Evolutionary conservation across 352 stramenopile genomes (phyloP), one percentile per base, ranked within the genome.

Genomic region (Phytophthora kernoviae): DNA sequence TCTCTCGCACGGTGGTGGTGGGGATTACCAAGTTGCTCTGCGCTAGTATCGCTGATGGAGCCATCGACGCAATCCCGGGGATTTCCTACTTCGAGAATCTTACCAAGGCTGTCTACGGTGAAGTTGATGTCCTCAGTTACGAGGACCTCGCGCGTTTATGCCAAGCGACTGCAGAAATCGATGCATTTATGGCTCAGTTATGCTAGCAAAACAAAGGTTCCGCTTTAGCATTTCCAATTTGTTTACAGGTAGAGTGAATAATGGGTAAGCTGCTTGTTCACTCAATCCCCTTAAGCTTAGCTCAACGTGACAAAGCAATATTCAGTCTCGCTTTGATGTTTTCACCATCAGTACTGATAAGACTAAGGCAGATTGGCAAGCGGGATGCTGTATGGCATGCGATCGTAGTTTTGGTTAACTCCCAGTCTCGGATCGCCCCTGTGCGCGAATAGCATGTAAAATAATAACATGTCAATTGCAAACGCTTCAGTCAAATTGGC

Each of bases 301-400:
- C 24, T 6, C 24, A 30, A 6, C 24, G 3, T 6, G 24, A 7
- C 24, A 30, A 30, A 30, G 24, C 24, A 6, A 30, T 30, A 6
- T 30, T 3, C 24, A 30, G 24, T 6, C 3, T 30, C 3, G 24
- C 24, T 7, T 30, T 30, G 24, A n/a, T 30, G 24, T 30, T 39
- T 39, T 39, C 33, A 2, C 14, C 33, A 17, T 15, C 9, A 4
- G 33, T 4, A 14, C 33, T 39, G 12, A 21, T 17, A 11, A 20
- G 9, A 11, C 12, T 68, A 87, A 14, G 79, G 79, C 4, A 89
- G 39, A 53, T 90, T 87, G n/a, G 48, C 52, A 0, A 92, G 60
- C 33, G 80, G 83, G 44, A 92, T 83, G 57, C 71, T 89, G 72
- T 89, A 92, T 9, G 83, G 80, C 78, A 89, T 92, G 33, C 78